Percentiles rank a stretch among this genome's conserved stretches.
Conservation (phyloP, 495 filamentous ascomycete genomes). For the Penicillium manginii region DNA sequence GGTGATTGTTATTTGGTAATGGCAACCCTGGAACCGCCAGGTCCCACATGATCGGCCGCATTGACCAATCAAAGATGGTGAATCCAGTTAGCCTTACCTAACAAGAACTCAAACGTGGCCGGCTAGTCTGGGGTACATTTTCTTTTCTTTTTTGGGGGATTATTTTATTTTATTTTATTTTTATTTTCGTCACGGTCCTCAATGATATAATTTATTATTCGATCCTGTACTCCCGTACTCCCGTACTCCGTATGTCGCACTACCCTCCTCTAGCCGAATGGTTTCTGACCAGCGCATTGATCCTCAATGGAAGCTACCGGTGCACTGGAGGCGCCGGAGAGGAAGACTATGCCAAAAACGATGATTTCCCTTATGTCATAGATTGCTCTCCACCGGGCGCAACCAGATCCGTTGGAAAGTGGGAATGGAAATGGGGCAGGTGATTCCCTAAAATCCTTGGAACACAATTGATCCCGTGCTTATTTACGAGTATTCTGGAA, state of each 20-base stretch:
- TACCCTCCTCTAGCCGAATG: too few relatives aligned
- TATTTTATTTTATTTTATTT: not conserved
- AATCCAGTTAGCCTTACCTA: conserved; percentile 26
- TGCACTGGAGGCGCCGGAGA: not conserved
- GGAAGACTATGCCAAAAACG: not conserved
- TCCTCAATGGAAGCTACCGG: conserved; percentile 1
- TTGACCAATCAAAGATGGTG: conserved; percentile 13
- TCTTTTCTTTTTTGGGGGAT: not conserved
- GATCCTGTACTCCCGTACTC: too few relatives aligned
- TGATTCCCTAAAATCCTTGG: conserved; percentile 6
- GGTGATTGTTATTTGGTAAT: conserved; percentile 36
- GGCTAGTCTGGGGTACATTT: conserved; percentile 22
- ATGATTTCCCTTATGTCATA: conserved; percentile 37
- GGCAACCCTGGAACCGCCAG: conserved; percentile 9
- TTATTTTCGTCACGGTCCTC: not conserved
- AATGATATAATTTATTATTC: too few relatives aligned
- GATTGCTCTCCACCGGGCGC: conserved; percentile 7
- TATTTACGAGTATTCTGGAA: too few relatives aligned
- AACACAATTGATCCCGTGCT: conserved; percentile 1
- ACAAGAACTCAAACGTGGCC: conserved; percentile 24
- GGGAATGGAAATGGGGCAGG: conserved; percentile 4
- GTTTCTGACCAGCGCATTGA: conserved; percentile 24
- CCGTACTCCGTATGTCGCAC: too few relatives aligned
- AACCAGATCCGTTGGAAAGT: conserved; percentile 1
- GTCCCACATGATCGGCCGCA: conserved; percentile 30